Evolutionary conservation across 352 stramenopile species (phyloP).

Genomic region (Phytophthora palmivora): DNA sequence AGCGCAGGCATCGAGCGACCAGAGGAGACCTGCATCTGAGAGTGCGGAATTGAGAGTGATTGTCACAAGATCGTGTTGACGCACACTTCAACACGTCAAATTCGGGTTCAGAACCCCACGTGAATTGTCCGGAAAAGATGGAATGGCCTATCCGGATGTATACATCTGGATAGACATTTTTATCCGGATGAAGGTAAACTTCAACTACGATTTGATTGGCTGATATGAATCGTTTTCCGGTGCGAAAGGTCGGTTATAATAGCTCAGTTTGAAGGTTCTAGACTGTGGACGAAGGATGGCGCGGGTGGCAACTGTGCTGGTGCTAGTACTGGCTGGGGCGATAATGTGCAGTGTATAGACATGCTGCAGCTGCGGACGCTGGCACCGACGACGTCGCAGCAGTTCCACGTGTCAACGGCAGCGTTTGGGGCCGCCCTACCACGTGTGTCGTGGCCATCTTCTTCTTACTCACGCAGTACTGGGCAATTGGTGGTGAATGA

Average conservation of each 20-base stretch:
- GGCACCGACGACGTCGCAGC: conserved; percentile 22
- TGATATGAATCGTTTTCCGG: conserved; percentile 4
- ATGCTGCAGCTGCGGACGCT: conserved; percentile 37
- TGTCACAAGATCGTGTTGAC: conserved; percentile 23
- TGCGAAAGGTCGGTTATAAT: conserved; percentile 11
- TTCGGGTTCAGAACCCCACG: conserved; percentile 3
- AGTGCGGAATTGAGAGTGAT: conserved; percentile 17
- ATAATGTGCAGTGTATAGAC: conserved; percentile 8
- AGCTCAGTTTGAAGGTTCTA: neutral
- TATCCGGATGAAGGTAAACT: conserved; percentile 2
- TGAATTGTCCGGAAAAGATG: conserved; percentile 3
- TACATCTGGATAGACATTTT: too few relatives aligned
- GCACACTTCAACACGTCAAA: conserved; percentile 18
- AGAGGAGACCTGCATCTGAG: conserved; percentile 14
- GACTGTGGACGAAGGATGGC: conserved; percentile 23
- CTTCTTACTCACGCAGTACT: conserved; percentile 11
- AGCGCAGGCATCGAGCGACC: conserved; percentile 1
- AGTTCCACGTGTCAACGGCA: conserved; percentile 38
- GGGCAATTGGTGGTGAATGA: conserved; percentile 20
- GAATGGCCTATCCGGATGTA: too few relatives aligned
- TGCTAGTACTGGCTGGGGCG: conserved; percentile 2
- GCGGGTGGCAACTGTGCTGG: conserved; percentile 3
- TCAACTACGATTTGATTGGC: neutral
- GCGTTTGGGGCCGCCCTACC: conserved; percentile 39
- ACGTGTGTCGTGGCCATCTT: conserved; percentile 27